Evolutionary conservation across 2,329 filamentous ascomycete genomes (phyloP).

Genomic region (Purpureocillium takamizusanense): DNA sequence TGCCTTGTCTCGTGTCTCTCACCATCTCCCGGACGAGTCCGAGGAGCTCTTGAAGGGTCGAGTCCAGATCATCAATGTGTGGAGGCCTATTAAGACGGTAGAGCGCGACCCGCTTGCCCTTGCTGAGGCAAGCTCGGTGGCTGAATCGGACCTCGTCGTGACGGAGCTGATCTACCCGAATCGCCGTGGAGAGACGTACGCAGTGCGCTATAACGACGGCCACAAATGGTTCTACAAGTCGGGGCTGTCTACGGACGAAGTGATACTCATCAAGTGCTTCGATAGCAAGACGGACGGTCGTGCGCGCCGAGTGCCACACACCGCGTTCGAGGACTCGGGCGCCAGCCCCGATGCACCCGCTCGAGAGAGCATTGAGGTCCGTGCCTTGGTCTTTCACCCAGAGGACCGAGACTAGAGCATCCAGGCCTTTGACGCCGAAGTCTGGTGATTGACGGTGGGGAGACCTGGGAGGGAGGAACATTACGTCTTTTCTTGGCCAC

Average conservation of each 20-base stretch:
- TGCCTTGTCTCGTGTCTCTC: slow-evolving; percentile 28
- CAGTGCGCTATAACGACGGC: slow-evolving; percentile 27
- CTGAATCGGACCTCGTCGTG: slow-evolving; percentile 39
- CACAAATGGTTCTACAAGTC: slow-evolving; percentile 46
- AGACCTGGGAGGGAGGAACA: too few relatives aligned
- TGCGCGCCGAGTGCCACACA: slow-evolving; percentile 44
- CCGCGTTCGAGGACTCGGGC: slow-evolving; percentile 39
- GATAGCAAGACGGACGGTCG: slow-evolving; percentile 47
- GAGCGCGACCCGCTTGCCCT: slow-evolving; percentile 44
- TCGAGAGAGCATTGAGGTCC: slow-evolving; percentile 52
- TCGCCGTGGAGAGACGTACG: slow-evolving; percentile 39
- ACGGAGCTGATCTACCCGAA: slow-evolving; percentile 41
- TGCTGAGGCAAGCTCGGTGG: slow-evolving; percentile 39
- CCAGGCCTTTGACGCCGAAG: too few relatives aligned
- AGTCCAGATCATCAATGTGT: slow-evolving; percentile 45
- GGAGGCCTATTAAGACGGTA: slow-evolving; percentile 41
- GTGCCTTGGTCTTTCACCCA: slow-evolving; percentile 38
- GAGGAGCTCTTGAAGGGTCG: slow-evolving; percentile 32
- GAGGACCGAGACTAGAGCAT: not conserved
- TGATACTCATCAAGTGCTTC: slow-evolving; percentile 52
- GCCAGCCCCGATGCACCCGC: slow-evolving; percentile 29
- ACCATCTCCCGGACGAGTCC: slow-evolving; percentile 32
- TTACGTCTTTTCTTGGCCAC: too few relatives aligned
- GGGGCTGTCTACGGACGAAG: slow-evolving; percentile 41
- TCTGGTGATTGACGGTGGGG: too few relatives aligned